Evolutionary conservation across 768 basidiomycete genomes (phyloP), one percentile per base, ranked within the genome.

Genomic region (Multifurca ochricompacta): DNA sequence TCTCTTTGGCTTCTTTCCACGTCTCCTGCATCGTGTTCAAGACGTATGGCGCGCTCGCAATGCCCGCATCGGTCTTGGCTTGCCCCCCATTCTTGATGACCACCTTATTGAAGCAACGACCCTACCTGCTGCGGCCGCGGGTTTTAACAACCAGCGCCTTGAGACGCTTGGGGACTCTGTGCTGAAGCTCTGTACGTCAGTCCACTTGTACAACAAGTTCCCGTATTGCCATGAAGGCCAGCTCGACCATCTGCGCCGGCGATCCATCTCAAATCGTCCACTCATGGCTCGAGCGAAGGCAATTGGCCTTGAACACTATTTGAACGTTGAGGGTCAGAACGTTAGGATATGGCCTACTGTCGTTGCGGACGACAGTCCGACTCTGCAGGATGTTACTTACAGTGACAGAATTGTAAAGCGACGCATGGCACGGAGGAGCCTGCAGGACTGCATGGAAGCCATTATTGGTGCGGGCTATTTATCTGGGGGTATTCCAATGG

Each of bases 381-480:
- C 68, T 30, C 63, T 67, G 40, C 62, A 59, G 23, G 57, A 69
- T 32, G 34, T 39, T 5, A 48, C 52, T 40, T 36, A 42, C 36
- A 58, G 65, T 9, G 43, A 39, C 19, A 68, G 74, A 41, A 68
- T 54, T 41, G 72, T 73, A n/a, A 59, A 49, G 49, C 76, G 84
- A 32, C 68, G 68, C 34, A 78, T 82, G 53, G 80, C 84, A 3
- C 75, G 87, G 25, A 70, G 88, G 52, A 82, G 85, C 62, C 68
- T 94, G 58, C 87, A 90, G 63, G 91, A 94, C 63, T 91, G 86
- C 64, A 87, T 91, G 82, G 92, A 94, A 65, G 85, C 92, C 0
- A 74, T 81, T 5, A 70, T 94, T 3, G 92, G 90, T 10, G 91
- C 87, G 2, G 79, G 80, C 25, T 92, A 84, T 60, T 59, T 82